phyloP scores from a whole-genome alignment of 2,329 filamentous ascomycete genomes.

The Didymosphaeria variabile region DNA sequence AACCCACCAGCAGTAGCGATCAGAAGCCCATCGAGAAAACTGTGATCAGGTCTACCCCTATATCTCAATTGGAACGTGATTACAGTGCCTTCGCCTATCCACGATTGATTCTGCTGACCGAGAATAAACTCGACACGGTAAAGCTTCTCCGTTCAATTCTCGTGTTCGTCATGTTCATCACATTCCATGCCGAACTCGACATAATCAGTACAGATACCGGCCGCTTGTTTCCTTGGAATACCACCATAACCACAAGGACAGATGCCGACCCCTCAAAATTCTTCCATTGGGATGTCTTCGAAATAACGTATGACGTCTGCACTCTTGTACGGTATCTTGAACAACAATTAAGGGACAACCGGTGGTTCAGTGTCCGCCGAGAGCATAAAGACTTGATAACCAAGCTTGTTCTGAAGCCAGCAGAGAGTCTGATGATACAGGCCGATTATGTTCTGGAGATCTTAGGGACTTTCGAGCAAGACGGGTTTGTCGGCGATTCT shows the following conservation, averaged over 20 bases:
- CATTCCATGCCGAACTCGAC: no score
- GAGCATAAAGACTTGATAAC: neutral
- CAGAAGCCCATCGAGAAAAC: no score
- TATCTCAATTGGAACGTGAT: no score
- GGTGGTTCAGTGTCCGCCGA: neutral
- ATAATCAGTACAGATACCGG: neutral
- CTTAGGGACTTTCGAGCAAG: no score
- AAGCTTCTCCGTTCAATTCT: slow-evolving; percentile 2
- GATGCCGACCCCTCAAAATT: neutral
- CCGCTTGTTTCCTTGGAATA: neutral
- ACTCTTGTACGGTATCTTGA: slow-evolving; percentile 5
- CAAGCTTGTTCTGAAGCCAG: neutral
- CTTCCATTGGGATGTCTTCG: neutral
- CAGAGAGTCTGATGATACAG: no score
- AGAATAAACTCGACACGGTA: no score
- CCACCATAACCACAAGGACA: neutral
- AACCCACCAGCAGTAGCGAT: no score
- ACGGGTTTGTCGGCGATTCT: no score
- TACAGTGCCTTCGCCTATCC: no score
- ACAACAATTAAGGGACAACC: neutral
- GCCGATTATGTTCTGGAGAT: no score
- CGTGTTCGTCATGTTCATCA: neutral
- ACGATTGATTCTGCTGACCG: no score
- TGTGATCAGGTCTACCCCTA: no score
- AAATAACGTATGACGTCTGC: neutral